Evolutionary conservation across 169 alveolate genomes (phyloP), one percentile per base, ranked within the genome.

Genomic region (Plasmodium inui): DNA sequence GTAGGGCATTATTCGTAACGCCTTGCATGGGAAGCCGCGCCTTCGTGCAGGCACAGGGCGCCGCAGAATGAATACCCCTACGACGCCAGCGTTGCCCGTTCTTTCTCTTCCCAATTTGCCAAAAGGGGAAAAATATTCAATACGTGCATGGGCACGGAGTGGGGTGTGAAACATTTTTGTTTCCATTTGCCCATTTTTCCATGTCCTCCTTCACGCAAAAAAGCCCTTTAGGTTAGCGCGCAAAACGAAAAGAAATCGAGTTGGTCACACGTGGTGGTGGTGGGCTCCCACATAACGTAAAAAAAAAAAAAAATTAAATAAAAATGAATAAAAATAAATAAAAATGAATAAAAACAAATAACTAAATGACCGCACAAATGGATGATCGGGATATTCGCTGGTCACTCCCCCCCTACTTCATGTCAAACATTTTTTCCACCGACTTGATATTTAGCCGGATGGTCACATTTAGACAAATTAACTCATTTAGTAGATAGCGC

Each of bases 401-500:
- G 76, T 17, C 4, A 67, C 37, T 26, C 37, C 76, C 76, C 76
- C 30, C 76, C 30, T 67, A 67, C 76, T 80, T 82, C 84, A 91
- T 81, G 46, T 82, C 70, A 72, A 91, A 91, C 84, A 91, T 73
- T 17, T 12, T 30, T 70, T 93, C 97, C 37, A 93, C 96, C 53
- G 94, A 93, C 81, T 95, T 82, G 30, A 95, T 53, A 76, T 92
- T 90, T 17, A 95, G 80, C 30, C 97, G 94, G 73, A 95, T 95
- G 34, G 95, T 92, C 22, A 98, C 96, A 94, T 97, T 97, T 98
- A 98, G 97, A 39, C 99, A 98, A 12, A 99, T 98, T 39, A 98
- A 94, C 92, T 98, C 99, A 94, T 98, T 98, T 17, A 98, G 95
- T 28, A 98, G 90, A 94, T 96, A 98, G 91, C 99, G 96, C 50